A percentile compares a stretch with the other conserved stretches of the same genome.
These are phyloP conservation scores for Botrytis pseudocinerea DNA, from an alignment of 2,329 filamentous ascomycete species.

Conservation along the genomic window DNA sequence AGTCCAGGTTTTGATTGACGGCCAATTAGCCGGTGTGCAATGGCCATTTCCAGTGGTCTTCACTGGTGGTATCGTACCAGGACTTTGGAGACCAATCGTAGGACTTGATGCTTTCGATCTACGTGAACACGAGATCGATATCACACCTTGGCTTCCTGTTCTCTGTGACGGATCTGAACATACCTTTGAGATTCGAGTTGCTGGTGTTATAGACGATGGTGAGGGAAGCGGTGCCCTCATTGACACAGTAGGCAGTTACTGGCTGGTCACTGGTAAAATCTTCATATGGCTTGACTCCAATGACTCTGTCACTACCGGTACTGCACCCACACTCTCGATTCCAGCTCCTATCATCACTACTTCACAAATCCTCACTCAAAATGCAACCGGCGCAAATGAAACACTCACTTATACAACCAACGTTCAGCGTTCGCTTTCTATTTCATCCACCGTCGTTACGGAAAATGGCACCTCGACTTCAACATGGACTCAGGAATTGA, in stretches of 20 bases:
- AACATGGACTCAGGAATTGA: conserved; percentile 60
- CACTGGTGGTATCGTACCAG: conserved; percentile 76
- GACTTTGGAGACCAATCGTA: conserved; percentile 75
- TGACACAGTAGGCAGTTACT: conserved; percentile 61
- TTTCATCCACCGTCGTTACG: conserved; percentile 54
- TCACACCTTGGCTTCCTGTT: conserved; percentile 72
- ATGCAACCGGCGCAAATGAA: conserved; percentile 55
- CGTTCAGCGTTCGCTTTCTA: conserved; percentile 55
- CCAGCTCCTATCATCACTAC: conserved; percentile 50
- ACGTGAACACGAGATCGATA: conserved; percentile 77
- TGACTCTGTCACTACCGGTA: conserved; percentile 54
- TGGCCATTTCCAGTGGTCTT: conserved; percentile 86
- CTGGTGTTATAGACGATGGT: conserved; percentile 60
- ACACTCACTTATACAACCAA: conserved; percentile 59
- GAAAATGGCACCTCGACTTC: conserved; percentile 46
- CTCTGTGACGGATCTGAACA: conserved; percentile 66
- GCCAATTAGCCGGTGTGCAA: conserved; percentile 67
- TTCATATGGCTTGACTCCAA: conserved; percentile 70
- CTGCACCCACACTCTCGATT: conserved; percentile 39
- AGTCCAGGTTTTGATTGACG: conserved; percentile 75
- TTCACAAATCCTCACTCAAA: conserved; percentile 50
- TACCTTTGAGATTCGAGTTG: conserved; percentile 66
- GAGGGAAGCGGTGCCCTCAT: conserved; percentile 51
- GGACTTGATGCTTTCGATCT: conserved; percentile 79
- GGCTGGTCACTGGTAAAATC: conserved; percentile 77